These are phyloP conservation scores for Litchi chinensis DNA, from an alignment of 345 rosid species.

Conservation along the genomic window DNA sequence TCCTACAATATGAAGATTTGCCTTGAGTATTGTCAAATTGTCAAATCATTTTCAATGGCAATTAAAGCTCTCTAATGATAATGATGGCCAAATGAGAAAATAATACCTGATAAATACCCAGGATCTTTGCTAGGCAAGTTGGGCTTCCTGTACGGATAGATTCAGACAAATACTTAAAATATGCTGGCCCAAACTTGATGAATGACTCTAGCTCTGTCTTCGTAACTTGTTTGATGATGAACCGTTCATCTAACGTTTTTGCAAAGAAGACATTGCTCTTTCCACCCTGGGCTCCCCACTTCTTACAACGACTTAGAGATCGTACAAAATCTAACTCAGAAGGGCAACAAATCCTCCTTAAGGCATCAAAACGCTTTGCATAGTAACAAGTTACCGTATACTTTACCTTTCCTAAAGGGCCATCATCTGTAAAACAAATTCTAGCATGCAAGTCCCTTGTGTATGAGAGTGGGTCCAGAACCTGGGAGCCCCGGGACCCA, in stretches of 20 bases:
- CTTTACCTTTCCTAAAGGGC: constrained; percentile 77
- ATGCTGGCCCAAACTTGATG: constrained; percentile 84
- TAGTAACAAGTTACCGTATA: constrained; percentile 85
- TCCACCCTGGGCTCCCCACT: constrained; percentile 99
- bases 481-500: constrained; percentile 44
- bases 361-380: constrained; percentile 80
- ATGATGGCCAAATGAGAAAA: constrained; percentile 11
- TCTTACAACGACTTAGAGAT: constrained; percentile 94
- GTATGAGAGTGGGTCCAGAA: constrained; percentile 55
- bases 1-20: neutral
- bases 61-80: neutral
- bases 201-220: constrained; percentile 97
- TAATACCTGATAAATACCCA: constrained; percentile 95
- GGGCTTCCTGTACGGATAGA: constrained; percentile 78
- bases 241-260: constrained; percentile 92
- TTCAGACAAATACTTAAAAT: constrained; percentile 80
- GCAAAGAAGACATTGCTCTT: constrained; percentile 99
- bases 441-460: constrained; percentile 75
- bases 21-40: neutral
- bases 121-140: constrained; percentile 89
- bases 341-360: constrained; percentile 87
- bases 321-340: constrained; percentile 80
- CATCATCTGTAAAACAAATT: constrained; percentile 69
- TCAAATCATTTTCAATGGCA: constrained; percentile 22
- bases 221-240: constrained; percentile 93